These are phyloP conservation scores for Backusella morwellensis DNA, from an alignment of 192 early-diverging fungal species.

Conservation along the genomic window DNA sequence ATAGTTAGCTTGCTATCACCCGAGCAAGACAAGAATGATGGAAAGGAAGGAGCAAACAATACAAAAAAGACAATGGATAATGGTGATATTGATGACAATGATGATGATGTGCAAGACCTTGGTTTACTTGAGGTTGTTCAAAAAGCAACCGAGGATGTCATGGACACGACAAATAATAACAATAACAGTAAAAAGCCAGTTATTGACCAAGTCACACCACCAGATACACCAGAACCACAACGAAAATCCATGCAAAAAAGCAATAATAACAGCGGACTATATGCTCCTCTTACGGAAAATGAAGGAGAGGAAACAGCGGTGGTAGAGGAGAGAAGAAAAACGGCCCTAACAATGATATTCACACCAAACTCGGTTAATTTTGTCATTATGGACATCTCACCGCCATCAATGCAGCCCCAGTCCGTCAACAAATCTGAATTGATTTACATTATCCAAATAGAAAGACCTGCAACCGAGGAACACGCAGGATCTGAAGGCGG, in stretches of 20 bases:
- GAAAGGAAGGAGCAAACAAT: neutral
- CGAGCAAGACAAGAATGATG: neutral
- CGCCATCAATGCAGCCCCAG: neutral
- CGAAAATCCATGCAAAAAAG: neutral
- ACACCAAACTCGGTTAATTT: conserved; percentile 21
- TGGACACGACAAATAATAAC: neutral
- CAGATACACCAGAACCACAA: conserved; percentile 14
- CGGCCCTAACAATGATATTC: conserved; percentile 7
- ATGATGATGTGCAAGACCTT: neutral
- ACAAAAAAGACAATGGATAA: neutral
- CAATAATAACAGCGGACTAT: neutral
- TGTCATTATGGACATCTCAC: conserved; percentile 28
- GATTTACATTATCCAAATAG: conserved; percentile 35
- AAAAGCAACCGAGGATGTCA: conserved; percentile 34
- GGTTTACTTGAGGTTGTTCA: conserved; percentile 23
- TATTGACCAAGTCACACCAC: neutral
- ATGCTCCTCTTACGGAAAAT: neutral
- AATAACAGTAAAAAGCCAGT: neutral
- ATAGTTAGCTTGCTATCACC: conserved; percentile 46
- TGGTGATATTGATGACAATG: neutral
- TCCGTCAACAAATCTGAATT: conserved; percentile 8
- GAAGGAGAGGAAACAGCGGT: neutral
- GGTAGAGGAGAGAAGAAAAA: neutral
- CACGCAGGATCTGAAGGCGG: conserved; percentile 31
- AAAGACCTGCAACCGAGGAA: conserved; percentile 19